Base-by-base conservation (phyloP, 2,329 filamentous ascomycete species). In the Dendryphion nanum region DNA sequence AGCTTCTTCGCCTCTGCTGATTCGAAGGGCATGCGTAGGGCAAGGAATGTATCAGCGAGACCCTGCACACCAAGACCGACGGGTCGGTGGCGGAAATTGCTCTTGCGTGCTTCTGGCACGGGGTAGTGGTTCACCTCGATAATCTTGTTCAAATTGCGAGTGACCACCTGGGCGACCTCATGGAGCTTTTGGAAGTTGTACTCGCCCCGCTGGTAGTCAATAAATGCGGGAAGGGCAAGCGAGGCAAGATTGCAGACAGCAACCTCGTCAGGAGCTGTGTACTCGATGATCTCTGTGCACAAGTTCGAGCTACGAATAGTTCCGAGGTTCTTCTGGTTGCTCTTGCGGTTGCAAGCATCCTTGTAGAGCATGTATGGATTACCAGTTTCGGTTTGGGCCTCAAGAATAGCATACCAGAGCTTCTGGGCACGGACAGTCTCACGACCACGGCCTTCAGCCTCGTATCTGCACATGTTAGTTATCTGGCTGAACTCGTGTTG, bases 361-460 rank as follows among this genome's bases (percentile, higher is more conserved):
- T 98, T 98, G 83, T 98, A 98, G 44, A 97, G 83, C 89, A 98
- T 98, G 74, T 95, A 98, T 33, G 93, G 93, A 72, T 95, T 97
- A 56, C 93, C 93, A 31, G 93, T 98, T 81, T 98, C 93, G 21
- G 91, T 97, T 75, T 98, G 93, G 34, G 93, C 88, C 74, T 98
- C 93, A 33, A 98, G 81, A 51, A 98, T 95, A 52, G 91, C 89
- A 66, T 97, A 97, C 93, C 93, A 98, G 41, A 98, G 84, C 79
- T 98, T 98, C 78, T 98, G 93, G 17, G 93, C 93, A 71, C 95
- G 93, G 63, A 98, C 76, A 15, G 87, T 96, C 74, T 86, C 85
- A 51, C 90, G 89, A 49, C 93, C 91, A 58, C 86, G 83, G 54
- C 88, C 88, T 64, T 90, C 86, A 49, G 76, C 77, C 74, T 98